These are phyloP conservation scores for Aureobasidium musti DNA, from an alignment of 2,329 filamentous ascomycete species.

Conservation along the genomic window DNA sequence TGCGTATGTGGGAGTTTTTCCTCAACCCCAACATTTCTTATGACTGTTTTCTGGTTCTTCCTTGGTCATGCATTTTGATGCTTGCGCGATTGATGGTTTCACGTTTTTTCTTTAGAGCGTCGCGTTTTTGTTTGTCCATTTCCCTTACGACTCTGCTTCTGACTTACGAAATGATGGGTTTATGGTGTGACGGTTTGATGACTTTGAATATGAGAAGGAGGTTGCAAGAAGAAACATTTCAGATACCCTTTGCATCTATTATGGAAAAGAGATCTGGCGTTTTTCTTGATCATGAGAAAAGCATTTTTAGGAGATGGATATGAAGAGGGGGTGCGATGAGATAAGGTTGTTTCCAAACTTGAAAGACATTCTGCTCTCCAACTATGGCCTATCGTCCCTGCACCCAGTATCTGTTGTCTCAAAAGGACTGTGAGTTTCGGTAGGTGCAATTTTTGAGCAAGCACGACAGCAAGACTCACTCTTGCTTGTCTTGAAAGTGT, in stretches of 20 bases:
- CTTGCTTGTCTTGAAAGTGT: background rate
- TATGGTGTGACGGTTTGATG: constrained; percentile 21
- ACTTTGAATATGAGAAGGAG: background rate
- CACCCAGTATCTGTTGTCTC: background rate
- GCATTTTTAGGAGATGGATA: background rate
- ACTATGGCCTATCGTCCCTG: background rate
- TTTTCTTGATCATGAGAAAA: background rate
- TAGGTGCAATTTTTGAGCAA: background rate
- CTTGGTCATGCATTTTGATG: background rate
- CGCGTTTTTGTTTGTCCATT: constrained; percentile 1
- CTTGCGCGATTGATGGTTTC: background rate
- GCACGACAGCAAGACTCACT: background rate
- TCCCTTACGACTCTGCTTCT: background rate
- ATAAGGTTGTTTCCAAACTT: background rate
- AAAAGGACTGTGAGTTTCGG: background rate
- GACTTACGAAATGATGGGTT: constrained; percentile 14
- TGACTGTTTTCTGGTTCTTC: constrained; percentile 1
- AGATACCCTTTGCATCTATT: constrained; percentile 10
- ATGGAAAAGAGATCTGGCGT: constrained; percentile 13
- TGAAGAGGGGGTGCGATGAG: background rate
- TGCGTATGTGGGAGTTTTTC: constrained; percentile 19
- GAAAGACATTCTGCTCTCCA: background rate
- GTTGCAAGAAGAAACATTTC: background rate
- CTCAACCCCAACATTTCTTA: background rate
- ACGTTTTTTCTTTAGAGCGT: background rate